A percentile compares a stretch with the other conserved stretches of the same genome.
These are phyloP conservation scores for Phytopythium boreale DNA, from an alignment of 352 stramenopile genomes.

Conservation along the genomic window DNA sequence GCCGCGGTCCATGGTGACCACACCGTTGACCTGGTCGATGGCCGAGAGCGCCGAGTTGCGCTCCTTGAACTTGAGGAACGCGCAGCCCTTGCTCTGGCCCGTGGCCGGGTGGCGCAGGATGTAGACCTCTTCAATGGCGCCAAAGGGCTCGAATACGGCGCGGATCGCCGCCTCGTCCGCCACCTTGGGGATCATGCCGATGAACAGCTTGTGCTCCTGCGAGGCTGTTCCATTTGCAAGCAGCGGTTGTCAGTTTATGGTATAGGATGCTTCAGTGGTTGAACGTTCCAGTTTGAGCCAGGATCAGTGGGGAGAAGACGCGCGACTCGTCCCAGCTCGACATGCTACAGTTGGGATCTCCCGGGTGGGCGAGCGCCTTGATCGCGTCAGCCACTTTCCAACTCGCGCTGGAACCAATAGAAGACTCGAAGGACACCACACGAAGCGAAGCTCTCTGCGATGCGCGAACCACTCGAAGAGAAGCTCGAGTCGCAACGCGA, in stretches of 20 bases:
- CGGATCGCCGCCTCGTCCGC: conserved; percentile 80
- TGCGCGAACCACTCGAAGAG: neutral
- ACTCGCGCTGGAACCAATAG: neutral
- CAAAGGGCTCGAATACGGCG: conserved; percentile 77
- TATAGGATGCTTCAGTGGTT: neutral
- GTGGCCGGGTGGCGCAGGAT: conserved; percentile 93
- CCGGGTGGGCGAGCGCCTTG: neutral
- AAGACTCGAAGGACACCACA: neutral
- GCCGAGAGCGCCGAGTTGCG: conserved; percentile 82
- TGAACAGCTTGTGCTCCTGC: conserved; percentile 97
- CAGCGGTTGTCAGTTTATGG: too few relatives aligned
- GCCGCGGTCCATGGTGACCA: conserved; percentile 81
- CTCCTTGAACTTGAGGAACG: conserved; percentile 96
- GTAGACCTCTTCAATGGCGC: conserved; percentile 90
- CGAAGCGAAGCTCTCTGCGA: neutral
- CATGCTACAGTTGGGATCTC: neutral
- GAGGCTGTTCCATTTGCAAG: conserved; percentile 28
- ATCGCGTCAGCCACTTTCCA: neutral
- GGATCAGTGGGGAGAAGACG: neutral
- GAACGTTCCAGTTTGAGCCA: too few relatives aligned
- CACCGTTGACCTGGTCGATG: conserved; percentile 90
- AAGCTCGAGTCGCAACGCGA: neutral
- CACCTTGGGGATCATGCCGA: conserved; percentile 94
- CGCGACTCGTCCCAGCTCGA: neutral
- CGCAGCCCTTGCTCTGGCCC: conserved; percentile 92